A percentile compares a stretch with the other conserved stretches of the same genome.
Conservation (phyloP, 345 rosid species). For the Linum tenue region DNA sequence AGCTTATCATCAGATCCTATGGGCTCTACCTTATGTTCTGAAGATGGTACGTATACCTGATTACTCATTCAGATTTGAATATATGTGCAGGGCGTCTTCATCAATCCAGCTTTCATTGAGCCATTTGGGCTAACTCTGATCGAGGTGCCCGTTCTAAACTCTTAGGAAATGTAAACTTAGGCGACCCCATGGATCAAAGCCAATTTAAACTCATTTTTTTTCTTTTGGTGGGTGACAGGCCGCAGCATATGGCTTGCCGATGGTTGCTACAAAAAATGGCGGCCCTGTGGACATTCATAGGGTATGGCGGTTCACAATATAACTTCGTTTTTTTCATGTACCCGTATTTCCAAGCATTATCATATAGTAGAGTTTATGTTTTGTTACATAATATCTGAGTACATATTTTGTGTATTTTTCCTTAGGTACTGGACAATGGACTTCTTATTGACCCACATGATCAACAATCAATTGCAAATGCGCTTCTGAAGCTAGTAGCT, state of each 20-base stretch:
- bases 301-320: constrained; percentile 33
- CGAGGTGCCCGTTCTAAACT: constrained; percentile 47
- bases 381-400: background rate
- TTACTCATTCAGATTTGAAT: constrained; percentile 15
- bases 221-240: constrained; percentile 40
- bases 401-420: constrained; percentile 12
- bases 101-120: constrained; percentile 97
- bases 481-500: constrained; percentile 92
- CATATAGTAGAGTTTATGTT: background rate
- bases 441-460: constrained; percentile 97
- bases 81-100: constrained; percentile 82
- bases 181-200: background rate
- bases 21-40: too few relatives aligned
- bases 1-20: too few relatives aligned
- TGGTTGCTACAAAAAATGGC: constrained; percentile 95
- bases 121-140: constrained; percentile 98
- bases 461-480: constrained; percentile 82
- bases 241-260: constrained; percentile 94
- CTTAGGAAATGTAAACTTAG: background rate
- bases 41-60: background rate
- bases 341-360: background rate
- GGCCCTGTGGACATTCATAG: constrained; percentile 95
- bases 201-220: constrained; percentile 1
- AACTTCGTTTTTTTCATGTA: background rate
- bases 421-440: constrained; percentile 93